Evolutionary conservation across 164 flowering plant genomes (phyloP), one percentile per base, ranked within the genome.

Genomic region (Stephania cephalantha): DNA sequence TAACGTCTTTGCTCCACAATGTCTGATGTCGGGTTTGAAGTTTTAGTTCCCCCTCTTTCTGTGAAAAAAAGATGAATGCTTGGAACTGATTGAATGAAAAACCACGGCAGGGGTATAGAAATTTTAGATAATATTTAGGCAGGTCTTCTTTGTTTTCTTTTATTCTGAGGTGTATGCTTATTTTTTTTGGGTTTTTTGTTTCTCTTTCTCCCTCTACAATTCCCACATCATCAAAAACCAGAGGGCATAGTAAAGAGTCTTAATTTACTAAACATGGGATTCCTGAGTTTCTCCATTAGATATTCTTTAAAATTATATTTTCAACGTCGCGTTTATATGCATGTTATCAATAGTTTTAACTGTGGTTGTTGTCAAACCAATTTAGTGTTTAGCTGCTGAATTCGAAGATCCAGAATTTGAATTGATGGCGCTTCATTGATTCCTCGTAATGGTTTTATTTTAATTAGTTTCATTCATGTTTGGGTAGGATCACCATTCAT

Each of bases 61-160:
- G 72, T 35, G 30, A 53, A 50, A 5, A 35, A 69, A 68, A 35
- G 42, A 0, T 35, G 1, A 10, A 20, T 35, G 71, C 71, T 68
- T 55, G 35, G 45, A 53, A 46, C 72, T 31, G 29, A 35, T 46
- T 46, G 61, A 74, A 64, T 44, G 46, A 25, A 46, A 69, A 30
- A 25, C 17, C 44, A 58, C 18, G 64, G 64, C 74, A 72, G 67
- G 12, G 42, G 68, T 72, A 29, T 75, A 75, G 72, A 75, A 75
- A 68, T 74, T 18, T 10, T 6, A 74, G 77, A 29, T 73, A 68
- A 52, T 74, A 35, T 53, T 50, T 52, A 35, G 46, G 65, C n/a
- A 15, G 13, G 22, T n/a, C 6, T 7, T 35, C 42, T 35, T 35
- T 2, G 42, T 75, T 69, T 44, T 6, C 5, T 69, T 9, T 20